Percentiles rank a stretch among this genome's conserved stretches.
phyloP scores from a whole-genome alignment of 1,139 yeast genomes.

The Debaryomycetaceae sp. region DNA sequence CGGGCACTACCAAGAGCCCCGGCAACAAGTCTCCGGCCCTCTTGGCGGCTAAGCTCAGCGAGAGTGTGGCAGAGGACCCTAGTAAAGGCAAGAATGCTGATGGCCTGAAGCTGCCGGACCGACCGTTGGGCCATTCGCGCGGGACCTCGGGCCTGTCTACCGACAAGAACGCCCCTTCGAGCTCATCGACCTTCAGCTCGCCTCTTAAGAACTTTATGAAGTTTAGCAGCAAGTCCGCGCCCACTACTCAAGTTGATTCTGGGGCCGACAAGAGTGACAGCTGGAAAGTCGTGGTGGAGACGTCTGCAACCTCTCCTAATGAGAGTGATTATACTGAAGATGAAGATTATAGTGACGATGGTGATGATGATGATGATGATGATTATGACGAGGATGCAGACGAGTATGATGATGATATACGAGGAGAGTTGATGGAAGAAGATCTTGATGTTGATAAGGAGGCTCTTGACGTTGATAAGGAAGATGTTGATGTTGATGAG shows the following conservation, averaged over 20 bases:
- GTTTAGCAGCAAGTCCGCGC: slow-evolving; percentile 11
- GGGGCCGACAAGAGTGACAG: slow-evolving; percentile 1
- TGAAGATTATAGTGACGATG: slow-evolving; percentile 4
- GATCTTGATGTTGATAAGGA: slow-evolving; percentile 20
- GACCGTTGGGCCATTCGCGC: no score
- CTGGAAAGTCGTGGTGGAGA: slow-evolving; percentile 1
- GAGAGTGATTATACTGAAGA: slow-evolving; percentile 4
- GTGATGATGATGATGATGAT: slow-evolving; percentile 6
- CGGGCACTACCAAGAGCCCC: slow-evolving; percentile 23
- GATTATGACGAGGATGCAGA: slow-evolving; percentile 5
- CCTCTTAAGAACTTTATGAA: slow-evolving; percentile 35
- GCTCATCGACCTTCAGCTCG: slow-evolving; percentile 26
- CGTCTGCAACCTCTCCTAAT: slow-evolving; percentile 1
- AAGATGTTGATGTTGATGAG: slow-evolving; percentile 18
- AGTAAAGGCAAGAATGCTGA: no score
- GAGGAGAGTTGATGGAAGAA: slow-evolving; percentile 17
- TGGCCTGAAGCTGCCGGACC: no score
- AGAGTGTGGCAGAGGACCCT: no score
- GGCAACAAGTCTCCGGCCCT: no score
- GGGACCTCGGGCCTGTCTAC: no score
- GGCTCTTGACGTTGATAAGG: slow-evolving; percentile 19
- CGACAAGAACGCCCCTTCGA: background rate
- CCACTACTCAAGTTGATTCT: slow-evolving; percentile 7
- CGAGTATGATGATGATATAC: slow-evolving; percentile 9
- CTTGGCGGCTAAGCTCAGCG: no score